phyloP scores from a whole-genome alignment of 768 basidiomycete species.

The Neoboletus magnificus region DNA sequence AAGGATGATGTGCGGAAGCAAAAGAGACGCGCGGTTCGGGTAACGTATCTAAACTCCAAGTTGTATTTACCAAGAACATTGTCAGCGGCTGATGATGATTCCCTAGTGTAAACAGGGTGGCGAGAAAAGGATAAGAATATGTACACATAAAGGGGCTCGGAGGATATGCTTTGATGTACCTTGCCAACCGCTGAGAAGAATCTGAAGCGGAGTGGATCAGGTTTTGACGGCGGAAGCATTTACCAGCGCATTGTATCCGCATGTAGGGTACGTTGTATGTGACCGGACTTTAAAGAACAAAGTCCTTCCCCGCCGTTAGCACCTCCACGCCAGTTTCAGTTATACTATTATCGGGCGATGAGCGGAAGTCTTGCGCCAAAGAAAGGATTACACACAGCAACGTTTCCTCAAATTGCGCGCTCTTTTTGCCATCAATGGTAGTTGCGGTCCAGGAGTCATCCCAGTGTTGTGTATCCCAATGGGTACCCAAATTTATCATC shows the following conservation, averaged over 20 bases:
- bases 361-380: conserved; percentile 11
- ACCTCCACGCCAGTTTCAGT: conserved; percentile 90
- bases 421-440: conserved; percentile 84
- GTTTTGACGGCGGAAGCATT: conserved; percentile 18
- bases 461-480: conserved; percentile 81
- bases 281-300: conserved; percentile 20
- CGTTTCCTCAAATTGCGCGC: conserved; percentile 98
- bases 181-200: conserved; percentile 19
- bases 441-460: conserved; percentile 96
- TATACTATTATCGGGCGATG: conserved; percentile 49
- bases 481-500: conserved; percentile 90
- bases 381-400: conserved; percentile 64
- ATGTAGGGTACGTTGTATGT: conserved; percentile 20
- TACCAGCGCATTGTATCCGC: conserved; percentile 23
- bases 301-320: conserved; percentile 58
- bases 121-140: conserved; percentile 30
- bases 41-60: conserved; percentile 26
- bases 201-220: conserved; percentile 16
- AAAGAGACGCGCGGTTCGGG: conserved; percentile 19
- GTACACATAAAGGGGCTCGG: conserved; percentile 28
- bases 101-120: conserved; percentile 26
- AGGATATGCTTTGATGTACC: conserved; percentile 25
- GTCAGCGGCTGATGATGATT: conserved; percentile 25
- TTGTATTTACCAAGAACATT: conserved; percentile 30
- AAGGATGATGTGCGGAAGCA: conserved; percentile 26